Base-by-base conservation (phyloP, 176 grass and related monocot species). In the Carex myosuroides region DNA sequence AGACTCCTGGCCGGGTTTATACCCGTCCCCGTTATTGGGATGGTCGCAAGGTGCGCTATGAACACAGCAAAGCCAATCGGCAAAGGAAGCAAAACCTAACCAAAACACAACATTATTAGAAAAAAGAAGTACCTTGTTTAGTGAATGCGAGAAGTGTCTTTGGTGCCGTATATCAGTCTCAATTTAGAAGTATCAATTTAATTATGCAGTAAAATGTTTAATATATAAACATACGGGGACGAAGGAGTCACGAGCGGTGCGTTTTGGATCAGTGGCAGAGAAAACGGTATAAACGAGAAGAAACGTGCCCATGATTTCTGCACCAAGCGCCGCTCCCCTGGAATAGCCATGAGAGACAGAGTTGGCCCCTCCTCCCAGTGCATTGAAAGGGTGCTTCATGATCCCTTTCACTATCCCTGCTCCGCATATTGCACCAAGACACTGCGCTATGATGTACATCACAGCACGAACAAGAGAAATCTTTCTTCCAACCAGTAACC, bases 1-100 rank as follows among this genome's bases (percentile, higher is more conserved):
- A 98, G 91, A 89, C 95, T 98, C 84, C 95, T 86, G 16, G 95
- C 95, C 37, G 92, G 92, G 39, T 93, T 98, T 84, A 98, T 98
- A 53, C 95, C 87, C 3, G 92, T 94, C 20, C 95, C 95, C 3
- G 95, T 98, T 86, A 94, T 89, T 5, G 95, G 95, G 10, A 98
- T 94, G 20, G 92, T 94, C 9, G 95, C 95, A 35, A 94, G 84
- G 84, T 98, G 95, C 16, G 89, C 91, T 17, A 98, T 60, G 86
- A 98, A 98, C 29, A 98, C 95, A 0, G 95, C 92, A 66, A 98
- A 94, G 9, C 95, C 95, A 10, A 98, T 98, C 2, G 95, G 89
- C 74, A 98, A 89, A 60, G 95, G 95, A 75, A 88, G 84, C 13
- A 98, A 32, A 21, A 97, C 91, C 91, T 94, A 68, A 53, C 6